These are phyloP conservation scores for Podospora conica DNA, from an alignment of 495 filamentous ascomycete species.

Conservation along the genomic window DNA sequence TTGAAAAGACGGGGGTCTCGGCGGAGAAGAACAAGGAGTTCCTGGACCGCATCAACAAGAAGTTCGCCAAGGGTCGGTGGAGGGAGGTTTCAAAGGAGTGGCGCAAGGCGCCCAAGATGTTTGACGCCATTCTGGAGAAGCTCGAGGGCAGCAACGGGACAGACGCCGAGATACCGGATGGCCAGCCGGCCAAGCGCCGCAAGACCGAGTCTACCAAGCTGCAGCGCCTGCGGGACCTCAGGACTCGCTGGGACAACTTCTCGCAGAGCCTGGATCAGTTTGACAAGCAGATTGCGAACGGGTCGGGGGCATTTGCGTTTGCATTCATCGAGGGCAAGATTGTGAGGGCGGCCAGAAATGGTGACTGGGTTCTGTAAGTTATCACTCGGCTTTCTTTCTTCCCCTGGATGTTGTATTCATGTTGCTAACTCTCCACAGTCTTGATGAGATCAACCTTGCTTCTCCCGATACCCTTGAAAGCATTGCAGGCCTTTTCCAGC, in stretches of 20 bases:
- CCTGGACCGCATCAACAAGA: constrained; percentile 69
- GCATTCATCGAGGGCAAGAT: constrained; percentile 93
- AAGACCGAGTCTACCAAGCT: constrained; percentile 66
- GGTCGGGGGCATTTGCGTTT: constrained; percentile 82
- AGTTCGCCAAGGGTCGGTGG: constrained; percentile 78
- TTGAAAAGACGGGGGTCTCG: constrained; percentile 74
- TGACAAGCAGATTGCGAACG: constrained; percentile 70
- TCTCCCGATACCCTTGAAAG: constrained; percentile 91
- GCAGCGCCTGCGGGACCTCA: constrained; percentile 50
- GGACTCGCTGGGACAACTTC: constrained; percentile 74
- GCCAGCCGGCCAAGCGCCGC: constrained; percentile 72
- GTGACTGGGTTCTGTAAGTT: constrained; percentile 80
- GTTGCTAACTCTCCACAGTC: background rate
- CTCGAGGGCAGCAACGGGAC: constrained; percentile 24
- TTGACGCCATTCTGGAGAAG: constrained; percentile 61
- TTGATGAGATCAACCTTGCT: constrained; percentile 93
- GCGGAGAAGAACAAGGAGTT: constrained; percentile 80
- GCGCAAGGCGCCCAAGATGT: constrained; percentile 82
- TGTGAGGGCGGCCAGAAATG: constrained; percentile 84
- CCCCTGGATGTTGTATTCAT: background rate
- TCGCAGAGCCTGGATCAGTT: constrained; percentile 68
- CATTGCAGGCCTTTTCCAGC: constrained; percentile 76
- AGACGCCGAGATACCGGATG: constrained; percentile 35
- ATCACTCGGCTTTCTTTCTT: background rate
- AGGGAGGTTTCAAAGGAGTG: constrained; percentile 72